A percentile compares a stretch with the other conserved stretches of the same genome.
Evolutionary conservation across 306 rosid genomes (phyloP).

Genomic region (Medicago truncatula): MtrunA17r5.0-ANR NC_053049.1:37715501-37716000

Average conservation of each 20-base stretch:
- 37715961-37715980: too few species aligned
- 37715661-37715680: conserved; percentile 10
- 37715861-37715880: too few species aligned
- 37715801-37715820: background rate
- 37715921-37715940: too few species aligned
- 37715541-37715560: background rate
- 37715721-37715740: too few species aligned
- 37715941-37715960: too few species aligned
- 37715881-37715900: too few species aligned
- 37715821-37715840: background rate
- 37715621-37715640: background rate
- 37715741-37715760: background rate
- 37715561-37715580: background rate
- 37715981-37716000: too few species aligned
- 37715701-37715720: background rate
- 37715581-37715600: background rate
- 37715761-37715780: background rate
- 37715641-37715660: conserved; percentile 18
- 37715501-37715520: conserved; percentile 14
- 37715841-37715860: background rate
- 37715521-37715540: conserved; percentile 7
- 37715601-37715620: too few species aligned
- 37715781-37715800: background rate
- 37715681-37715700: background rate
- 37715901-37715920: too few species aligned